A percentile compares a stretch with the other conserved stretches of the same genome.
Evolutionary conservation across 305 asterid genomes (phyloP).

Genomic region (Solanum chacoense): DNA sequence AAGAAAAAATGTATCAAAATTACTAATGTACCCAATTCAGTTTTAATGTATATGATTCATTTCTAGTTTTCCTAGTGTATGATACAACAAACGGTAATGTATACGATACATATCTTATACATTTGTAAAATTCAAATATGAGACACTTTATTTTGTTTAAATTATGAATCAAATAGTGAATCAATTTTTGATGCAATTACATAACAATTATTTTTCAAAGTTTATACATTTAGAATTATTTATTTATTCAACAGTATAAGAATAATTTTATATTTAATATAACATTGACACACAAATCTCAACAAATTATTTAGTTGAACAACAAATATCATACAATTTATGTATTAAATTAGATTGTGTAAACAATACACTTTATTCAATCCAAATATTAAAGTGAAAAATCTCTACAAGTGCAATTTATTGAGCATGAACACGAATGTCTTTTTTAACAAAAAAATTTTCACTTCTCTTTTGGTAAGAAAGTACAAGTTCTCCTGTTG

Average conservation of each 20-base stretch:
- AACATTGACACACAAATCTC: neutral
- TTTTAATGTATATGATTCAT: neutral
- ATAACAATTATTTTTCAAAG: too few species aligned
- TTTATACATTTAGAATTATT: too few species aligned
- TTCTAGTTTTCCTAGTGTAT: neutral
- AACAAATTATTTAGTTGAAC: neutral
- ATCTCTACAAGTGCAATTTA: neutral
- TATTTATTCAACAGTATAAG: too few species aligned
- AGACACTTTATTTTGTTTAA: neutral
- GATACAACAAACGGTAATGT: too few species aligned
- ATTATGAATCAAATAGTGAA: neutral
- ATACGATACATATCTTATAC: neutral
- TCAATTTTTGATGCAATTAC: neutral
- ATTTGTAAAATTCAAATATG: neutral
- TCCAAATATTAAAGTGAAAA: neutral
- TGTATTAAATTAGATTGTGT: too few species aligned
- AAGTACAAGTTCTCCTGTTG: neutral
- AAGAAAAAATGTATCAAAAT: too few species aligned
- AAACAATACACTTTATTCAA: neutral
- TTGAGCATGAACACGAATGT: neutral
- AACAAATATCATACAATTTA: neutral
- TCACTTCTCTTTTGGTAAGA: neutral
- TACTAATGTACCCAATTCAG: neutral
- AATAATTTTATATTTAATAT: too few species aligned
- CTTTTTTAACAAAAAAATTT: too few species aligned